Evolutionary conservation across 495 filamentous ascomycete species (phyloP).

Genomic region (Xylaria scruposa): DNA sequence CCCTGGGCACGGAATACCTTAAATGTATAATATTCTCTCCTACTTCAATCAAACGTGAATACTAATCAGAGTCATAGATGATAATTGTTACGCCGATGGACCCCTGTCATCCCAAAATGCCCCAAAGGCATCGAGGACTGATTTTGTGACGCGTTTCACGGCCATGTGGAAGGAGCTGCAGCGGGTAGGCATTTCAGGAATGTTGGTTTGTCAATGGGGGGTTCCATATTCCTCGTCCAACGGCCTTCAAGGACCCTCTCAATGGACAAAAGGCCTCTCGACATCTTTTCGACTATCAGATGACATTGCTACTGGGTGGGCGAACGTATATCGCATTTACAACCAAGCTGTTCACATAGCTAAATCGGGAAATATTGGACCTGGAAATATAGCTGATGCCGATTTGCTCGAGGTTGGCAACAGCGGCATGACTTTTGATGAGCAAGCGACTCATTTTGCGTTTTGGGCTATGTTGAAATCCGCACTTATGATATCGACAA

Average conservation of each 20-base stretch:
- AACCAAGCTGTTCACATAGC: conserved; percentile 20
- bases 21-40: conserved; percentile 10
- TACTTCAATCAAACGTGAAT: neutral
- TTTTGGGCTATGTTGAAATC: conserved; percentile 19
- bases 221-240: conserved; percentile 14
- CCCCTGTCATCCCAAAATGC: conserved; percentile 9
- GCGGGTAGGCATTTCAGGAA: conserved; percentile 14
- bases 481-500: conserved; percentile 17
- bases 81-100: conserved; percentile 21
- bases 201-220: conserved; percentile 19
- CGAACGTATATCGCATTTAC: conserved; percentile 17
- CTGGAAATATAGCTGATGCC: conserved; percentile 17
- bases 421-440: conserved; percentile 20
- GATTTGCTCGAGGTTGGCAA: conserved; percentile 20
- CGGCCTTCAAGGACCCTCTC: conserved; percentile 10
- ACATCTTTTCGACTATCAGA: conserved; percentile 20
- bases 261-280: conserved; percentile 16
- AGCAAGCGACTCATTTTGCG: conserved; percentile 19
- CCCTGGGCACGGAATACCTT: conserved; percentile 10
- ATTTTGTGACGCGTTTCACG: conserved; percentile 19
- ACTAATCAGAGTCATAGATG: conserved; percentile 11
- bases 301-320: conserved; percentile 20
- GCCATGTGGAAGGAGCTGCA: conserved; percentile 15
- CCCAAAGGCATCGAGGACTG: conserved; percentile 9
- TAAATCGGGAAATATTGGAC: neutral